Conservation (phyloP, 768 basidiomycete genomes). For the Rhizopogon vinicolor region DNA sequence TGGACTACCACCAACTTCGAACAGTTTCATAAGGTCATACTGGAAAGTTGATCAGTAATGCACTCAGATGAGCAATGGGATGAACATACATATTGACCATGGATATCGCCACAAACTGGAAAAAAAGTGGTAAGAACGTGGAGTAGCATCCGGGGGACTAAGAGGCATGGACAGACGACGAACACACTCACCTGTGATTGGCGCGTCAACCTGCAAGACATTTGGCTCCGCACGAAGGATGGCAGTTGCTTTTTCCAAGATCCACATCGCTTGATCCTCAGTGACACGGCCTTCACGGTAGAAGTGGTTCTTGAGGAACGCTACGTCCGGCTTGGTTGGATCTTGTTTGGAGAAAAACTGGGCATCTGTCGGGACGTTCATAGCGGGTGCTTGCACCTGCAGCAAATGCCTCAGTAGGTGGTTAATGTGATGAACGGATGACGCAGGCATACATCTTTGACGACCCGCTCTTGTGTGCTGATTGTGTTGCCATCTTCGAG, state of each 20-base stretch:
- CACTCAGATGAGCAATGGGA: constrained; percentile 3
- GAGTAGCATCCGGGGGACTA: constrained; percentile 1
- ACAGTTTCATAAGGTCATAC: constrained; percentile 95
- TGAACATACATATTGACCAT: constrained; percentile 91
- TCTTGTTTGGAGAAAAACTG: constrained; percentile 90
- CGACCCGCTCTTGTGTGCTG: constrained; percentile 91
- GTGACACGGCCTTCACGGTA: constrained; percentile 93
- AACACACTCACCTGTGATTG: constrained; percentile 75
- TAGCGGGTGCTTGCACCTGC: constrained; percentile 97
- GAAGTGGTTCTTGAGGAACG: constrained; percentile 98
- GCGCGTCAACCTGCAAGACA: constrained; percentile 91
- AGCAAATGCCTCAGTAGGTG: not conserved
- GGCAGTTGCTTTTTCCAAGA: constrained; percentile 84
- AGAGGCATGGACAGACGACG: not conserved
- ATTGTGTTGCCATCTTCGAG: constrained; percentile 91
- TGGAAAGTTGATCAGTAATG: constrained; percentile 23
- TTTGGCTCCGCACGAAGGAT: constrained; percentile 83
- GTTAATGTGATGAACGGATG: constrained; percentile 5
- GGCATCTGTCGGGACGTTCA: constrained; percentile 84
- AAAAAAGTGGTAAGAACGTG: not conserved
- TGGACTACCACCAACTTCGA: constrained; percentile 93
- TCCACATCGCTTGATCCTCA: constrained; percentile 94
- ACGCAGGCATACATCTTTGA: constrained; percentile 76
- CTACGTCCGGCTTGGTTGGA: constrained; percentile 88
- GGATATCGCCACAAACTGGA: constrained; percentile 96